Percentiles rank a stretch among this genome's conserved stretches.
Conservation (phyloP, 2,329 filamentous ascomycete species). For the Cercospora sp. region DNA sequence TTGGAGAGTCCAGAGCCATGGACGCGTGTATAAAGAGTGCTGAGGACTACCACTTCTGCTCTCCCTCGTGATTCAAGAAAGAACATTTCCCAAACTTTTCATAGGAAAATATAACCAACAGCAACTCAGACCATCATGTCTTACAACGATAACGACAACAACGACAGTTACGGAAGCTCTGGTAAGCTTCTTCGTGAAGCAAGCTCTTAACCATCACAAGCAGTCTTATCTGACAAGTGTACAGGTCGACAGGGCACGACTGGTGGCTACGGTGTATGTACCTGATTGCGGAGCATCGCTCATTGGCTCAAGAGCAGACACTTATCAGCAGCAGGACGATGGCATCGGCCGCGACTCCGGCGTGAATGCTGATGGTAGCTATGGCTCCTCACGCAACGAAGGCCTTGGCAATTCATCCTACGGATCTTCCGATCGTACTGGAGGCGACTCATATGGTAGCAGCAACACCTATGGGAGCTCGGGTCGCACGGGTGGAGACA, state of each 20-base stretch:
- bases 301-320: slow-evolving; percentile 14
- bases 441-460: slow-evolving; percentile 9
- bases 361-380: too few relatives aligned
- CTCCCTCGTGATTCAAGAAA: not conserved
- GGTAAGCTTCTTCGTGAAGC: slow-evolving; percentile 3
- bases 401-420: slow-evolving; percentile 21
- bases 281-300: not conserved
- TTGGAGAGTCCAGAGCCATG: not conserved
- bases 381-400: slow-evolving; percentile 18
- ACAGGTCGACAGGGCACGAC: slow-evolving; percentile 17
- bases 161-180: slow-evolving; percentile 17
- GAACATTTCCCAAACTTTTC: not conserved
- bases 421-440: slow-evolving; percentile 20
- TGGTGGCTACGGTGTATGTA: slow-evolving; percentile 25
- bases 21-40: slow-evolving; percentile 1
- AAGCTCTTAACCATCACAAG: not conserved
- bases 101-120: not conserved
- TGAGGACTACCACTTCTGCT: not conserved
- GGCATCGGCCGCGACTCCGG: not conserved
- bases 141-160: slow-evolving; percentile 21
- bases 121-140: slow-evolving; percentile 20
- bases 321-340: slow-evolving; percentile 24
- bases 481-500: slow-evolving; percentile 18
- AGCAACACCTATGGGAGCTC: not conserved
- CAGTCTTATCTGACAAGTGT: slow-evolving; percentile 15